A percentile compares a stretch with the other conserved stretches of the same genome.
These are phyloP conservation scores for Blastobotrys ciferrii DNA, from an alignment of 1,139 yeast species.

Conservation along the genomic window DNA sequence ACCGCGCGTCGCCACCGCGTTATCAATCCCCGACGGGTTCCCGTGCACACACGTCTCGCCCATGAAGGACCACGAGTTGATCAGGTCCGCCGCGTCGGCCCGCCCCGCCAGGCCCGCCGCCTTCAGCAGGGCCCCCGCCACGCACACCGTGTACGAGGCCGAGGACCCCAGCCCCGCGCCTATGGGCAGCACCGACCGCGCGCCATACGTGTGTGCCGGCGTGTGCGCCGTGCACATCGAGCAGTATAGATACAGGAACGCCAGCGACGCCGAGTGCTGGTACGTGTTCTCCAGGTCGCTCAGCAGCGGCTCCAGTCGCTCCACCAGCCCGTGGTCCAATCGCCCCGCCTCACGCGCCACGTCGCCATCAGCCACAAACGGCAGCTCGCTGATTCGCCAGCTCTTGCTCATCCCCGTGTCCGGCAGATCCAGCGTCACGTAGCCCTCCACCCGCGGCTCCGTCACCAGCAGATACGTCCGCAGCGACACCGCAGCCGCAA, in stretches of 20 bases:
- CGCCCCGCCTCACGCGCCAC: conserved; percentile 45
- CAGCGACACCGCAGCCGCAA: conserved; percentile 82
- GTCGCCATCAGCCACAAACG: conserved; percentile 46
- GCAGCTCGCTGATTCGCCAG: conserved; percentile 62
- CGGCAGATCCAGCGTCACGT: conserved; percentile 70
- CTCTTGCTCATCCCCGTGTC: conserved; percentile 65
- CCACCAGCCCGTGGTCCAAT: conserved; percentile 59
- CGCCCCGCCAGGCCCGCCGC: conserved; percentile 23
- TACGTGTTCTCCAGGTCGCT: conserved; percentile 49
- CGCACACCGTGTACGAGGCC: conserved; percentile 84
- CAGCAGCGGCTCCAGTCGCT: conserved; percentile 38
- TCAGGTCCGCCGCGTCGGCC: conserved; percentile 52
- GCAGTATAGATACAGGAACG: conserved; percentile 75
- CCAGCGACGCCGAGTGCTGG: conserved; percentile 79
- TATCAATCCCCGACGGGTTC: conserved; percentile 95
- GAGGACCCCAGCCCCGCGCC: conserved; percentile 98
- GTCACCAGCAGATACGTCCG: conserved; percentile 73
- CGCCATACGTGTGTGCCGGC: conserved; percentile 57
- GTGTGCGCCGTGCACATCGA: conserved; percentile 51
- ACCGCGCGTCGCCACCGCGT: conserved; percentile 93
- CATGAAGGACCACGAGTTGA: conserved; percentile 84
- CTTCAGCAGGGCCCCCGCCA: conserved; percentile 69
- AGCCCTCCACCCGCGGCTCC: conserved; percentile 33
- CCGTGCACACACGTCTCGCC: conserved; percentile 98
- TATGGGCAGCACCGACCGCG: conserved; percentile 84